phyloP scores from a whole-genome alignment of 768 basidiomycete genomes.

The Pisolithus microcarpus region DNA sequence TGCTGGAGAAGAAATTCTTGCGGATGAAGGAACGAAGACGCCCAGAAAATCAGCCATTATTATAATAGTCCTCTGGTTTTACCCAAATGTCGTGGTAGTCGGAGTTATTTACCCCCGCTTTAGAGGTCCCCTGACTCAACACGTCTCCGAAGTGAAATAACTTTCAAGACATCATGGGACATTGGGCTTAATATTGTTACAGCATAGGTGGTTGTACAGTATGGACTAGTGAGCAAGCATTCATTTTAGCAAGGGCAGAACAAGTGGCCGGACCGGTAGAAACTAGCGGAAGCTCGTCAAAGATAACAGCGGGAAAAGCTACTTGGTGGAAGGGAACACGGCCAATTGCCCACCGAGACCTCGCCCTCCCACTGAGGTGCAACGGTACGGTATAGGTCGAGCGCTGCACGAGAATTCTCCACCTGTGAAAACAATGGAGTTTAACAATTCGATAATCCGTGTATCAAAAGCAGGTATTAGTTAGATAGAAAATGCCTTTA shows the following conservation, averaged over 20 bases:
- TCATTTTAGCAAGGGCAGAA: too few species aligned
- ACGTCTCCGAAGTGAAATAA: too few species aligned
- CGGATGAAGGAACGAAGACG: slow-evolving; percentile 3
- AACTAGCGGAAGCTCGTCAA: slow-evolving; percentile 21
- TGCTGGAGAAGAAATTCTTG: slow-evolving; percentile 19
- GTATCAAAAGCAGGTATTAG: background rate
- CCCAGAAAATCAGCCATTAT: background rate
- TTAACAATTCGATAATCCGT: slow-evolving; percentile 8
- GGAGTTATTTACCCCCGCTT: too few species aligned
- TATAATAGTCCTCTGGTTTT: slow-evolving; percentile 2
- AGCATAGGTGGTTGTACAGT: too few species aligned
- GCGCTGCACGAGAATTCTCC: slow-evolving; percentile 64
- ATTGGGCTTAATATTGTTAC: too few species aligned
- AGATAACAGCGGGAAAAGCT: slow-evolving; percentile 76
- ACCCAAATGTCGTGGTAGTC: too few species aligned
- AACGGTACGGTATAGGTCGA: slow-evolving; percentile 50
- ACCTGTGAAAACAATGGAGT: slow-evolving; percentile 36
- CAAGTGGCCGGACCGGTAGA: background rate
- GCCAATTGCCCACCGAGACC: slow-evolving; percentile 61
- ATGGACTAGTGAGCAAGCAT: too few species aligned
- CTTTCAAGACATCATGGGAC: too few species aligned
- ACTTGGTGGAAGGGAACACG: slow-evolving; percentile 66
- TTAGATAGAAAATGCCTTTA: background rate
- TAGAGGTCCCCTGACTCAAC: too few species aligned
- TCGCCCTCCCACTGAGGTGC: slow-evolving; percentile 60